A percentile compares a stretch with the other conserved stretches of the same genome.
Evolutionary conservation across 2,329 filamentous ascomycete species (phyloP).

Genomic region (Fusarium gaditjirri): DNA sequence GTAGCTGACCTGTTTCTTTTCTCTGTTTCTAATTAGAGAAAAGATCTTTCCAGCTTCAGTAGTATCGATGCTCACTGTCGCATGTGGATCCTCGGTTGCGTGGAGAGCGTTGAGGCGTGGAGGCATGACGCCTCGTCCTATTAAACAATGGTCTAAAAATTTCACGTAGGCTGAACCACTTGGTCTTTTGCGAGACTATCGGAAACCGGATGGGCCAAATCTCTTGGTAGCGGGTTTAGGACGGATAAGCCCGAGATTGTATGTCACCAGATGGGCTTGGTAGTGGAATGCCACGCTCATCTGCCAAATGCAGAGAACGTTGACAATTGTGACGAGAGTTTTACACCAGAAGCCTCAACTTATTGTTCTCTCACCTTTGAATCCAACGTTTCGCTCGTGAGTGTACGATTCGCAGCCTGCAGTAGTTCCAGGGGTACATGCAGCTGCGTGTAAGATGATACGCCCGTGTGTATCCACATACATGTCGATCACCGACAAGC

Average conservation of each 20-base stretch:
- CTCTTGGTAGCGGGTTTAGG: conserved; percentile 9
- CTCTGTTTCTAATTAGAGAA: conserved; percentile 4
- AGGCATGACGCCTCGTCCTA: conserved; percentile 20
- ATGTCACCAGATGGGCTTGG: not conserved
- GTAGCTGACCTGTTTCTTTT: not conserved
- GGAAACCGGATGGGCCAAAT: not conserved
- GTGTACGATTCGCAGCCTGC: not conserved
- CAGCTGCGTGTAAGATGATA: conserved; percentile 33
- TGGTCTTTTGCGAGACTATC: not conserved
- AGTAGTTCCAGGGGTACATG: not conserved
- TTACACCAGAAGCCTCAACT: not conserved
- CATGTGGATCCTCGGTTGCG: conserved; percentile 11
- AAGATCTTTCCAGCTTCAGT: not conserved
- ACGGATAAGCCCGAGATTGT: not conserved
- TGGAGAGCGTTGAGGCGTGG: conserved; percentile 24
- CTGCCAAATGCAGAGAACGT: not conserved
- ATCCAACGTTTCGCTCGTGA: not conserved
- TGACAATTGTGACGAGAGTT: not conserved
- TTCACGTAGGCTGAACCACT: conserved; percentile 8
- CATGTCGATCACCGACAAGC: conserved; percentile 4
- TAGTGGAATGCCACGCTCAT: not conserved
- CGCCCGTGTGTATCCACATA: conserved; percentile 15
- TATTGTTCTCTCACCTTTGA: not conserved
- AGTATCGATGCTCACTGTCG: not conserved
- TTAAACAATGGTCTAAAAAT: not conserved